Base-by-base conservation (phyloP, 768 basidiomycete genomes). In the Hygrocybe coccinea region DNA sequence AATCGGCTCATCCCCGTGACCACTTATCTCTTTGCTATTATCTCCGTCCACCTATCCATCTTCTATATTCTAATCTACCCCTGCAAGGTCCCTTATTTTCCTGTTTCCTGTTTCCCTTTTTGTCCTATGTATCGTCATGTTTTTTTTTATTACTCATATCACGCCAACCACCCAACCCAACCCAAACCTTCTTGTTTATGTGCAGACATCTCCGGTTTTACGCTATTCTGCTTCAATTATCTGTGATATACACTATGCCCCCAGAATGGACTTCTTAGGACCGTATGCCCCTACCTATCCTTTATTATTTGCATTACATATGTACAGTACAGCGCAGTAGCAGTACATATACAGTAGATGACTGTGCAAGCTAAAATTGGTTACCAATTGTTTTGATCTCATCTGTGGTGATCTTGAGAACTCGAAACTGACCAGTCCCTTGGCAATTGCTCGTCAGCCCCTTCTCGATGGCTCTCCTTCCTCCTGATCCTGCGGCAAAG, bases 401-500 rank as follows among this genome's bases (percentile, higher is more conserved):
- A 29, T 29, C 29, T 29, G 29, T 29, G 29, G 48, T 14, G 48
- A 35, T 14, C 24, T 33, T 35, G 14, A 15, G 24, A 54, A 17
- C 38, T 33, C 11, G 11, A 46, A 29, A 11, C 49, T 48, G 19
- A 49, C 37, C 46, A 17, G 33, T 39, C 29, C 38, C n/a, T n/a
- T n/a, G n/a, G n/a, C n/a, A n/a, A 37, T 57, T 24, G 25, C 21
- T 43, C 46, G 63, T 65, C 53, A 48, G 56, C 52, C 53, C 45
- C 46, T 61, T 61, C 63, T 60, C 65, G 22, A 85, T 84, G 83
- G 80, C 82, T 63, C 78, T 82, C 69, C 63, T 80, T 64, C 81
- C 80, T 43, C 73, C 78, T 47, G 69, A 80, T 68, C 79, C 79
- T 59, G 69, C 71, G 62, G 70, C 74, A 62, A 73, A 72, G 58